Evolutionary conservation across 2,329 filamentous ascomycete species (phyloP).

Genomic region (Fusarium tuaranense): DNA sequence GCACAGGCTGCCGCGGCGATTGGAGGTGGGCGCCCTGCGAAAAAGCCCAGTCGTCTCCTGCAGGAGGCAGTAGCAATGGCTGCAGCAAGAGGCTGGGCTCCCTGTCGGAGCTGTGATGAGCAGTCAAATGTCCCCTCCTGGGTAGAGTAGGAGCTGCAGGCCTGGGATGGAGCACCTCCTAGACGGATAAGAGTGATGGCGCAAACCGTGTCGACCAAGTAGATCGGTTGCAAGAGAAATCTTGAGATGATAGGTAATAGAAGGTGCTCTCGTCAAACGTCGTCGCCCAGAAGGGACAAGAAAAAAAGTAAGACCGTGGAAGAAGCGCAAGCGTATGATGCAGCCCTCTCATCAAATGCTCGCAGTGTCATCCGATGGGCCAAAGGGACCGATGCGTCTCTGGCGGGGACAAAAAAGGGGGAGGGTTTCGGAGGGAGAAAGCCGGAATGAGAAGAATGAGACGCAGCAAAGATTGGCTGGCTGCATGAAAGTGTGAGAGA

Average conservation of each 20-base stretch:
- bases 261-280: background rate
- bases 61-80: constrained; percentile 21
- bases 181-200: constrained; percentile 4
- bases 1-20: constrained; percentile 31
- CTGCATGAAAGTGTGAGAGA: background rate
- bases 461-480: constrained; percentile 22
- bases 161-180: constrained; percentile 5
- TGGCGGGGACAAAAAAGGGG: constrained; percentile 32
- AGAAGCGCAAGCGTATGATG: constrained; percentile 1
- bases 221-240: background rate
- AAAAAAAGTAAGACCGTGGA: constrained; percentile 8
- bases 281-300: background rate
- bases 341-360: constrained; percentile 16
- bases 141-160: constrained; percentile 10
- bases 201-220: background rate
- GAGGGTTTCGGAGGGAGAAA: constrained; percentile 21
- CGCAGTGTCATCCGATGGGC: constrained; percentile 28
- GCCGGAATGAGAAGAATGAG: constrained; percentile 19
- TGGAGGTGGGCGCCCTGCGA: constrained; percentile 35
- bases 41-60: constrained; percentile 28
- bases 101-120: constrained; percentile 10
- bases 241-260: background rate
- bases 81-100: constrained; percentile 12
- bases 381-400: constrained; percentile 19
- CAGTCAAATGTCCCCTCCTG: constrained; percentile 9